Conservation (phyloP, 75 land plant species). For the Pinus tabuliformis region DNA sequence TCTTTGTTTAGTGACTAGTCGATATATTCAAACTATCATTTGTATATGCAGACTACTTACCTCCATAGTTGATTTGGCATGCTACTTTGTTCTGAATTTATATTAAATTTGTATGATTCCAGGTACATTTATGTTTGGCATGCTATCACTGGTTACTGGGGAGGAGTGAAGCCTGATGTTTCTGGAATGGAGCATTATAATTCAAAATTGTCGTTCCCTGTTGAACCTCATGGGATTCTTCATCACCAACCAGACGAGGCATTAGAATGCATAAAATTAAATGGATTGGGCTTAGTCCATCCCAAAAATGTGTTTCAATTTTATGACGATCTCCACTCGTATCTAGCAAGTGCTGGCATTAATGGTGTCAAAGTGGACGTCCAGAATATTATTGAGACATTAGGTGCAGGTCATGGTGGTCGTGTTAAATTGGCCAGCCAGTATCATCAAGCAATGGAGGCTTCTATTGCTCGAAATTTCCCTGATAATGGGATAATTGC, state of each 20-base stretch:
- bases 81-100: background rate
- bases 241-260: slow-evolving; percentile 57
- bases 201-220: slow-evolving; percentile 64
- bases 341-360: slow-evolving; percentile 80
- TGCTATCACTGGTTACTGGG: slow-evolving; percentile 97
- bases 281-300: slow-evolving; percentile 83
- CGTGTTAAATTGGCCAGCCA: slow-evolving; percentile 70
- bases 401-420: slow-evolving; percentile 89
- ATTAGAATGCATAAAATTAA: slow-evolving; percentile 45
- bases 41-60: background rate
- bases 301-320: slow-evolving; percentile 69
- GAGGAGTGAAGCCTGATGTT: slow-evolving; percentile 74
- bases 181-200: slow-evolving; percentile 64
- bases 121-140: slow-evolving; percentile 98
- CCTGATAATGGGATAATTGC: slow-evolving; percentile 85
- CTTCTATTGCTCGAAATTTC: slow-evolving; percentile 81
- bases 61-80: background rate
- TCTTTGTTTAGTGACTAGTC: background rate
- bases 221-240: slow-evolving; percentile 66
- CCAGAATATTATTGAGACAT: slow-evolving; percentile 86
- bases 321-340: slow-evolving; percentile 84
- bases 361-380: slow-evolving; percentile 97
- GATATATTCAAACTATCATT: background rate
- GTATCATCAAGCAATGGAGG: slow-evolving; percentile 80
- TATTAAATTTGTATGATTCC: background rate